Conservation (phyloP, 2,329 filamentous ascomycete genomes). For the Scedosporium minutisporum region DNA sequence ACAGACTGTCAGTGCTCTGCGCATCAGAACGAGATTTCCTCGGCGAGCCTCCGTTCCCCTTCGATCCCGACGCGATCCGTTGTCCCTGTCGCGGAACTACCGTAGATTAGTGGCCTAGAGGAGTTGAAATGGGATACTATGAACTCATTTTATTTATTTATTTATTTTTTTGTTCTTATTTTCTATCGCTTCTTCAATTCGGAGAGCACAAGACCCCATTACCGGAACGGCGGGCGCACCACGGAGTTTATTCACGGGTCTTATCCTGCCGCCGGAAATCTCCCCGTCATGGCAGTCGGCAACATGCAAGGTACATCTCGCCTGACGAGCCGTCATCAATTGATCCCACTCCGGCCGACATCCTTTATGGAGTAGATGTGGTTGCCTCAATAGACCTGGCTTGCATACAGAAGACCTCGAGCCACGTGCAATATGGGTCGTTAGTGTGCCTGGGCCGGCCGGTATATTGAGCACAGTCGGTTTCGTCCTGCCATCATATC, state of each 20-base stretch:
- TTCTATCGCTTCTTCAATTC: not conserved
- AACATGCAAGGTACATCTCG: not conserved
- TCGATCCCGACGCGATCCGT: too few species aligned
- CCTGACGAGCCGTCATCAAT: not conserved
- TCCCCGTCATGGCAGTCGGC: slow-evolving; percentile 1
- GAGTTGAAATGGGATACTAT: too few species aligned
- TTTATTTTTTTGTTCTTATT: not conserved
- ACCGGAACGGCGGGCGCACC: not conserved
- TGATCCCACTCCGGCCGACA: not conserved
- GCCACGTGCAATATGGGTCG: slow-evolving; percentile 1
- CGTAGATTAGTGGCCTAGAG: too few species aligned
- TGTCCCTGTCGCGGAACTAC: too few species aligned
- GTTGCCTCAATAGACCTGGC: not conserved
- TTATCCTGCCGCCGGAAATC: not conserved
- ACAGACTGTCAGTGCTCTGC: too few species aligned
- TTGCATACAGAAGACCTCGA: not conserved
- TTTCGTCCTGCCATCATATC: not conserved
- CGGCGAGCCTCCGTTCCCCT: too few species aligned
- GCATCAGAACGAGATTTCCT: too few species aligned
- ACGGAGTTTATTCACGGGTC: not conserved
- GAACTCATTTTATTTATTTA: not conserved
- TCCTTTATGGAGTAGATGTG: not conserved
- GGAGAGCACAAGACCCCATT: not conserved
- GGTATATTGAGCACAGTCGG: not conserved
- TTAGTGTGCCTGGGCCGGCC: not conserved